Conservation (phyloP, 176 grass and related monocot genomes). For the Metroxylon sagu region DNA sequence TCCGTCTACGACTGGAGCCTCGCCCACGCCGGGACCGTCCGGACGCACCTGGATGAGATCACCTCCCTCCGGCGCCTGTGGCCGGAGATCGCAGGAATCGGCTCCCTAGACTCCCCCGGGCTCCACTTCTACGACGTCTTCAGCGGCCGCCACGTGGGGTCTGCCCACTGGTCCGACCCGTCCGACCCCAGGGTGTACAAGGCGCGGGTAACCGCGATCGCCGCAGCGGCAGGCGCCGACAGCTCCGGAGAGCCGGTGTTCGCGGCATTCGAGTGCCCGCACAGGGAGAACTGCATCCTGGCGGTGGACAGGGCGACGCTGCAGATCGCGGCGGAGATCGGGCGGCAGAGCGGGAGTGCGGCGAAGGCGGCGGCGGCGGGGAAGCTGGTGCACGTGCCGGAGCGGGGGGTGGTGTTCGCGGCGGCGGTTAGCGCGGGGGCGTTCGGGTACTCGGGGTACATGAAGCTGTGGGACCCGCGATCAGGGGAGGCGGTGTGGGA, state of each 20-base stretch:
- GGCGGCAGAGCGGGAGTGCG: conserved; percentile 65
- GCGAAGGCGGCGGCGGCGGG: conserved; percentile 56
- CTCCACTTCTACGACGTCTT: conserved; percentile 62
- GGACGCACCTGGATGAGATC: conserved; percentile 59
- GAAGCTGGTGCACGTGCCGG: conserved; percentile 50
- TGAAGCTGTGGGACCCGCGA: conserved; percentile 75
- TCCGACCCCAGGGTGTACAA: conserved; percentile 56
- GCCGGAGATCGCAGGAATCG: conserved; percentile 32
- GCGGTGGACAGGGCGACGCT: conserved; percentile 56
- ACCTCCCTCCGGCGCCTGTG: conserved; percentile 42
- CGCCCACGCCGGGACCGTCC: conserved; percentile 38
- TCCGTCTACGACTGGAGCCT: conserved; percentile 51
- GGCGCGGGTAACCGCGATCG: conserved; percentile 59
- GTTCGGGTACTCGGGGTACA: conserved; percentile 91
- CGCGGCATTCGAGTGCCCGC: conserved; percentile 66
- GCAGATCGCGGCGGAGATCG: conserved; percentile 53
- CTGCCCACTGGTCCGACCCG: conserved; percentile 54
- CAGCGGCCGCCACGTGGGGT: conserved; percentile 43
- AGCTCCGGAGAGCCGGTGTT: conserved; percentile 34
- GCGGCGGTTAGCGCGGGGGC: conserved; percentile 59
- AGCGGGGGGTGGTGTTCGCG: conserved; percentile 53
- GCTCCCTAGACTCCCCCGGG: conserved; percentile 47
- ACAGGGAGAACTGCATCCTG: conserved; percentile 79
- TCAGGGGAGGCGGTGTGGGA: conserved; percentile 77
- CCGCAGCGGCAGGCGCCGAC: conserved; percentile 19